Evolutionary conservation across 306 rosid species (phyloP), one percentile per base, ranked within the genome.

Genomic region (Leucaena leucocephala): DNA sequence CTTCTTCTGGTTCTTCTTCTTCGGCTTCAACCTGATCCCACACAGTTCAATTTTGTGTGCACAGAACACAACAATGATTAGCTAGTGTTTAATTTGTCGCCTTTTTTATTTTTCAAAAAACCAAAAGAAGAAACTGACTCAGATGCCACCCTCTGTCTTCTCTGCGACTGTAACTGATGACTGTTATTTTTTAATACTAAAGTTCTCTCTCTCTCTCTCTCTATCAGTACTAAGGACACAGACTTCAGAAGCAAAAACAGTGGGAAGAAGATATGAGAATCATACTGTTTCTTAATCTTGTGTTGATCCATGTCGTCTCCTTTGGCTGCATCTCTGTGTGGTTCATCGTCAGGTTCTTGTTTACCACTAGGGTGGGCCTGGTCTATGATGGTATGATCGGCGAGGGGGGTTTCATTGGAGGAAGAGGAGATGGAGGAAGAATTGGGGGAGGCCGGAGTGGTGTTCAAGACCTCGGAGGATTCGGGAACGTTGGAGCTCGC

Each of bases 1-100:
- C 90, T 83, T 90, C 82, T 90, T 93, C 34, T 84, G 92, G 49
- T 86, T 87, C 91, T 90, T 95, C 96, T 90, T 94, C 55, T 87
- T 93, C n/a, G 88, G 84, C 43, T 88, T 91, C 88, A 89, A 48
- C 84, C 98, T 94, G 57, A 66, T 71, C 27, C 81, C 17, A 74
- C 66, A 73, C 4, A 40, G 34, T 7, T 54, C 9, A 7, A 74
- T 59, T 59, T 40, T 27, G 43, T 57, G 8, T 15, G 7, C 57
- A 16, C 57, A 50, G 6, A 16, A 27, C 52, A 42, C 72, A 43
- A 19, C n/a, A 33, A 62, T 27, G 61, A 36, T 57, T 40, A 6
- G 43, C 43, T 21, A 57, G 35, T 57, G 14, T n/a, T 54, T n/a
- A 61, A 54, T 54, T 54, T 55, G 61, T n/a, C 27, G 16, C 19